Evolutionary conservation across 257 asterid genomes (phyloP).

Genomic region (Ajuga chamaepitys): DNA sequence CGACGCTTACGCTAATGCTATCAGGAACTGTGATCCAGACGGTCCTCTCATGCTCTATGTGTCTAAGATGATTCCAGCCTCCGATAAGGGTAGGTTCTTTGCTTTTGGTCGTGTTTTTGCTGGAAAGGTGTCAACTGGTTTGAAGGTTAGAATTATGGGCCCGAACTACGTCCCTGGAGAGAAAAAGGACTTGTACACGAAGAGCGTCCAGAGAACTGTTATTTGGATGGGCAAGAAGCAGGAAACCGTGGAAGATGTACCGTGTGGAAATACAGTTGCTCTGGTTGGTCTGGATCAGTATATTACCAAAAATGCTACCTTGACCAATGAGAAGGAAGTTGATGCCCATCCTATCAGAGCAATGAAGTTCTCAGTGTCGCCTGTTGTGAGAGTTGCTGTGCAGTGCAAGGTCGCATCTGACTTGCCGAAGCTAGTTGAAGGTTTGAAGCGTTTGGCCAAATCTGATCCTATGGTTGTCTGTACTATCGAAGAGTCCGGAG

Average conservation of each 20-base stretch:
- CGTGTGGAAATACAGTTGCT: conserved; percentile 53
- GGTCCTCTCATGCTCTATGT: conserved; percentile 44
- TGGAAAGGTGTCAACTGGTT: conserved; percentile 41
- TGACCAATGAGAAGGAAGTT: conserved; percentile 39
- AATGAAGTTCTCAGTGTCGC: conserved; percentile 42
- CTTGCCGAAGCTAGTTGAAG: conserved; percentile 46
- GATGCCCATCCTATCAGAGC: conserved; percentile 46
- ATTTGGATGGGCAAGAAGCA: conserved; percentile 53
- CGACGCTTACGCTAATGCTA: conserved; percentile 32
- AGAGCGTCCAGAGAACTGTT: conserved; percentile 47
- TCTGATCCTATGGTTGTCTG: conserved; percentile 47
- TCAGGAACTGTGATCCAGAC: conserved; percentile 44
- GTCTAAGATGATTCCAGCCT: conserved; percentile 47
- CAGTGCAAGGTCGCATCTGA: conserved; percentile 51
- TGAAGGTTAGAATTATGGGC: conserved; percentile 52
- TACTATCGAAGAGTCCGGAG: conserved; percentile 43
- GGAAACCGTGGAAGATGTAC: conserved; percentile 57
- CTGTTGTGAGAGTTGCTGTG: conserved; percentile 41
- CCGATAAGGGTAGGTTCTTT: conserved; percentile 43
- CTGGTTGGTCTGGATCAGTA: conserved; percentile 49
- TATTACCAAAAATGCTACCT: conserved; percentile 40
- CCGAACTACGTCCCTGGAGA: conserved; percentile 45
- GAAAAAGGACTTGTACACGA: conserved; percentile 35
- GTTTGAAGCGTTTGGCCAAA: conserved; percentile 38
- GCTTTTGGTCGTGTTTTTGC: conserved; percentile 44